Conservation (phyloP, 2,329 filamentous ascomycete species). For the Diplodia scrobiculata region DNA sequence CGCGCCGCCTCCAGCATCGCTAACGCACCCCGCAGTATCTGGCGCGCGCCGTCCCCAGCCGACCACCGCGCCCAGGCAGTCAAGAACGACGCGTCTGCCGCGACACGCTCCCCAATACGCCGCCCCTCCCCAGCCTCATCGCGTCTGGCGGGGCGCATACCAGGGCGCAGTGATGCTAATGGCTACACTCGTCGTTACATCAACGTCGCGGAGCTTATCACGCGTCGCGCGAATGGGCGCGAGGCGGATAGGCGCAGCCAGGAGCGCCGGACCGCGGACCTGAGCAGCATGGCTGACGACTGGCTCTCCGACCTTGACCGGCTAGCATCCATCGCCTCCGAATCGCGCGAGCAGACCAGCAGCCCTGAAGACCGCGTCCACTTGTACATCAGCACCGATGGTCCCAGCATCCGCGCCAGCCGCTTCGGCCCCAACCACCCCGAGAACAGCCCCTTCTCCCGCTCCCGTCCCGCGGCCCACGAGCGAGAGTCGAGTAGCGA, state of each 20-base stretch:
- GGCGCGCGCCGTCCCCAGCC: conserved; percentile 56
- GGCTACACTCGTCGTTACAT: conserved; percentile 35
- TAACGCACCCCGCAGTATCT: conserved; percentile 49
- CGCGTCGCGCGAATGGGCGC: neutral
- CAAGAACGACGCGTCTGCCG: conserved; percentile 57
- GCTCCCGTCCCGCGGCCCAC: neutral
- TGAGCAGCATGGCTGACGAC: conserved; percentile 11
- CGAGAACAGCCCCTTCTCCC: neutral
- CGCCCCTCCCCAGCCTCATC: conserved; percentile 44
- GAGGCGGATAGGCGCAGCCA: conserved; percentile 5
- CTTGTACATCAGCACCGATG: conserved; percentile 16
- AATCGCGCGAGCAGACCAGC: conserved; percentile 36
- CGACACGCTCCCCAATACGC: conserved; percentile 61
- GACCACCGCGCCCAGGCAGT: conserved; percentile 42
- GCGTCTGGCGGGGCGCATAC: conserved; percentile 16
- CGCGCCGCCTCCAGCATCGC: conserved; percentile 28
- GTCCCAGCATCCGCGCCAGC: conserved; percentile 9
- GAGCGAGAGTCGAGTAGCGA: conserved; percentile 12
- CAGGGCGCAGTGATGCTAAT: conserved; percentile 6
- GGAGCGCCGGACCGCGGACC: conserved; percentile 9
- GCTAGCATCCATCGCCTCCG: conserved; percentile 37
- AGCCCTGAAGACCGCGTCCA: conserved; percentile 26
- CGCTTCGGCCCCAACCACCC: conserved; percentile 5
- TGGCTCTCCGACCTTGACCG: conserved; percentile 13
- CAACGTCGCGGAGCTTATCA: conserved; percentile 10